A percentile compares a stretch with the other conserved stretches of the same genome.
phyloP scores from a whole-genome alignment of 1,284 basidiomycete genomes.

The Melanopsichium pennsylvanicum region DNA sequence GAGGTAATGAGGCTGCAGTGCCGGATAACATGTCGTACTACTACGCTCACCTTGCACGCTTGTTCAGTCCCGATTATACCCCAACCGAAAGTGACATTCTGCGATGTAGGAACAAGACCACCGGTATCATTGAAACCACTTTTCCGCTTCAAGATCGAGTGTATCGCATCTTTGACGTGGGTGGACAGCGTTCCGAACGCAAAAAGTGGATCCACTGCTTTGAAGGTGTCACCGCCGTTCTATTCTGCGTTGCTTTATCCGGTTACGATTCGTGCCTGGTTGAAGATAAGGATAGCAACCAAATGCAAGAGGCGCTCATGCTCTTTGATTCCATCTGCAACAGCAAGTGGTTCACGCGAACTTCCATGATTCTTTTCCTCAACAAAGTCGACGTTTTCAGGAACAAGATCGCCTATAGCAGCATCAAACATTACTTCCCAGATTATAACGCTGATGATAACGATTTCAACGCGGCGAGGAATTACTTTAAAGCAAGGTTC shows the following conservation, averaged over 20 bases:
- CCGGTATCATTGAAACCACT: constrained; percentile 91
- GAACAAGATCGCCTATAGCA: constrained; percentile 79
- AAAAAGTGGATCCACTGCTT: constrained; percentile 73
- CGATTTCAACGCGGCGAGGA: constrained; percentile 78
- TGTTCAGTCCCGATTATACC: constrained; percentile 77
- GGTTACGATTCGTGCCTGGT: constrained; percentile 92
- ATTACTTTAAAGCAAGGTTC: constrained; percentile 90
- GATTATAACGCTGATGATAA: constrained; percentile 66
- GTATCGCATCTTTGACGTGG: constrained; percentile 82
- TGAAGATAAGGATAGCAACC: constrained; percentile 90
- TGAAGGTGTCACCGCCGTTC: constrained; percentile 75
- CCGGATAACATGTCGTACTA: constrained; percentile 79
- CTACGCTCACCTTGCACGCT: constrained; percentile 77
- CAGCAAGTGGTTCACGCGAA: constrained; percentile 89
- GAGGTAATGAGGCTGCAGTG: constrained; percentile 84
- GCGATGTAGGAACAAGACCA: constrained; percentile 83
- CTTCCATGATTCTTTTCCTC: constrained; percentile 82
- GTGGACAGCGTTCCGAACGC: constrained; percentile 86
- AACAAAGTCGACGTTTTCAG: constrained; percentile 77
- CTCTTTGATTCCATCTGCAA: constrained; percentile 98
- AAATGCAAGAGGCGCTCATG: constrained; percentile 95
- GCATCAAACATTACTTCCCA: constrained; percentile 78
- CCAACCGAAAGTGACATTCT: constrained; percentile 82
- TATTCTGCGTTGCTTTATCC: constrained; percentile 84
- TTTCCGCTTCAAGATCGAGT: constrained; percentile 70